Percentiles rank a stretch among this genome's conserved stretches.
These are phyloP conservation scores for Pleurotus giganteus DNA, from an alignment of 768 basidiomycete genomes.

Conservation along the genomic window DNA sequence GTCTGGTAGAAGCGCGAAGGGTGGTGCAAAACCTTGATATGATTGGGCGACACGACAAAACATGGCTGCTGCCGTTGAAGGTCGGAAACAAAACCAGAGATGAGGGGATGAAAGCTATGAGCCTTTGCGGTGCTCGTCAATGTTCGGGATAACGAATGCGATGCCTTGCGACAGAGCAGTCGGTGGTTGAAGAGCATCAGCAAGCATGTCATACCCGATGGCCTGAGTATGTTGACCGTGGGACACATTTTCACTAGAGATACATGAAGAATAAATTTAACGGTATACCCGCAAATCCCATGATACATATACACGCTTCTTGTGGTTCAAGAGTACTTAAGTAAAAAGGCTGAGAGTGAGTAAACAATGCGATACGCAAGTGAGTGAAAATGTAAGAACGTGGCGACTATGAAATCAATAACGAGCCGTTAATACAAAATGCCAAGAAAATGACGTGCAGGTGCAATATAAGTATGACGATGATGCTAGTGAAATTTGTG, in stretches of 20 bases:
- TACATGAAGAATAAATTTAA: neutral
- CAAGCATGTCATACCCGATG: neutral
- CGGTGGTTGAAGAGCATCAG: conserved; percentile 1
- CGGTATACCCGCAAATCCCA: too few species aligned
- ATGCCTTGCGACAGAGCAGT: neutral
- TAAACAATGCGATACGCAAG: neutral
- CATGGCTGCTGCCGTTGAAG: conserved; percentile 44
- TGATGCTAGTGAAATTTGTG: too few species aligned
- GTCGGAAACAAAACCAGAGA: conserved; percentile 34
- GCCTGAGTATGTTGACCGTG: neutral
- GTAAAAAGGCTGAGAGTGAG: conserved; percentile 1
- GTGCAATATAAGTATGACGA: too few species aligned
- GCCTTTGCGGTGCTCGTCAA: neutral
- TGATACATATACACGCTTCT: neutral
- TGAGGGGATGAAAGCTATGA: conserved; percentile 26
- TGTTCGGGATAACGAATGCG: neutral
- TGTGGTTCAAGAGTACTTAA: neutral
- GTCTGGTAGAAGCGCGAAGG: conserved; percentile 58
- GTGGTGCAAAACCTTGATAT: conserved; percentile 51
- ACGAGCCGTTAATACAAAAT: neutral
- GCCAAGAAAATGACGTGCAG: neutral
- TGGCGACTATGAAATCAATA: conserved; percentile 3
- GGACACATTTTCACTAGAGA: neutral
- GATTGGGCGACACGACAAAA: conserved; percentile 41
- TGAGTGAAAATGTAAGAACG: neutral